These are phyloP conservation scores for Pilaira anomala DNA, from an alignment of 192 early-diverging fungal species.

Conservation along the genomic window DNA sequence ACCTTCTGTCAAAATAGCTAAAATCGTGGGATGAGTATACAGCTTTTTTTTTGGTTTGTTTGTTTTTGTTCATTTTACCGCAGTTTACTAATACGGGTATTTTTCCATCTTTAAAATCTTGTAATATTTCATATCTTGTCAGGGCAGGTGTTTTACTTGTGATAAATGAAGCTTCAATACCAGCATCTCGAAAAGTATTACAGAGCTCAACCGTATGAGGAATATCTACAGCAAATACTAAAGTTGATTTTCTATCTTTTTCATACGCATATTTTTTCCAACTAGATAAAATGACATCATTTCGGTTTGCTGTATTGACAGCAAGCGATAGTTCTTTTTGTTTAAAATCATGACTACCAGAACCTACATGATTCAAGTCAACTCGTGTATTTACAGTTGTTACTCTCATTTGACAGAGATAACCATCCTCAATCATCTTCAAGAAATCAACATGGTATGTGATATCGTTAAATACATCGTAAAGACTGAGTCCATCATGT, in stretches of 20 bases:
- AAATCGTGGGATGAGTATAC: background rate
- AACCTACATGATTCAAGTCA: slow-evolving; percentile 50
- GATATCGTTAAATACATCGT: slow-evolving; percentile 71
- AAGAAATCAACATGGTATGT: slow-evolving; percentile 70
- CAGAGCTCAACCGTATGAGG: slow-evolving; percentile 64
- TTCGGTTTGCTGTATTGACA: slow-evolving; percentile 58
- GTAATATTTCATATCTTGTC: slow-evolving; percentile 56
- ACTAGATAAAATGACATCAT: slow-evolving; percentile 61
- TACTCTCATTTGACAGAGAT: slow-evolving; percentile 64
- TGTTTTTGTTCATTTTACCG: slow-evolving; percentile 52
- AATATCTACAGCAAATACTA: slow-evolving; percentile 90
- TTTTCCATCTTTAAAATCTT: slow-evolving; percentile 54
- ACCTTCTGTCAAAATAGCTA: slow-evolving; percentile 60
- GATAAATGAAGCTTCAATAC: slow-evolving; percentile 52
- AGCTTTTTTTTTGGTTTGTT: background rate
- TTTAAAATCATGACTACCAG: slow-evolving; percentile 59
- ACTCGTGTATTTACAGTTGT: slow-evolving; percentile 62
- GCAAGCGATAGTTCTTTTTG: slow-evolving; percentile 47
- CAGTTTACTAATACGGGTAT: slow-evolving; percentile 88
- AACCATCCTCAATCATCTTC: slow-evolving; percentile 80
- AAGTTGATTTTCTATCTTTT: slow-evolving; percentile 55
- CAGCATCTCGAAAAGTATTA: slow-evolving; percentile 47
- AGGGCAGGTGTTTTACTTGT: slow-evolving; percentile 52
- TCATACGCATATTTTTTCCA: slow-evolving; percentile 50
- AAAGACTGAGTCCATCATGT: slow-evolving; percentile 74